Evolutionary conservation across 495 filamentous ascomycete genomes (phyloP).

Genomic region (Trichoderma virens): DNA sequence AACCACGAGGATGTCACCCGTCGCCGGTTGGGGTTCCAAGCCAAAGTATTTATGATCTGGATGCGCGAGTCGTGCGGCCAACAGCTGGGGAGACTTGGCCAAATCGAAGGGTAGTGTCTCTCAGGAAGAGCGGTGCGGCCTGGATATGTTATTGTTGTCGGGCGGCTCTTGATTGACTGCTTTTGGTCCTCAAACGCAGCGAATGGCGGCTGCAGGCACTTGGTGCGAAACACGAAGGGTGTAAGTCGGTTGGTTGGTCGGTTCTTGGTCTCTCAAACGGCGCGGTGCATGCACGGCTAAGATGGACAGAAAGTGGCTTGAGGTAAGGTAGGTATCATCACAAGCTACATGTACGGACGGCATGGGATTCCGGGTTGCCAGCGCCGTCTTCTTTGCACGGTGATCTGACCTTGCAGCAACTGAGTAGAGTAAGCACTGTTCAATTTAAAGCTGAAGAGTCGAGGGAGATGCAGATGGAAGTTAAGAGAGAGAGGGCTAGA

Average conservation of each 20-base stretch:
- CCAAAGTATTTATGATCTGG: slow-evolving; percentile 1
- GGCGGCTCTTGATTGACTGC: slow-evolving; percentile 1
- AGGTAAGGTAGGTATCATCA: neutral
- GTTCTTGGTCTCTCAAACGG: neutral
- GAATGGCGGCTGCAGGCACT: neutral
- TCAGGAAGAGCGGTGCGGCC: neutral
- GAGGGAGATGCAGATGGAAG: neutral
- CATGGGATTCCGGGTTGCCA: neutral
- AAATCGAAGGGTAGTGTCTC: neutral
- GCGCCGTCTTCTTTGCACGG: too few species aligned
- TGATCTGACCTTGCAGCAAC: too few species aligned
- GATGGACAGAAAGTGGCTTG: neutral
- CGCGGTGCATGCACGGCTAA: slow-evolving; percentile 4
- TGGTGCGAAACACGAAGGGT: neutral
- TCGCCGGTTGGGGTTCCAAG: neutral
- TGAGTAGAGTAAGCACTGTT: too few species aligned
- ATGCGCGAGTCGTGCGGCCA: slow-evolving; percentile 1
- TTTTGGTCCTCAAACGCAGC: neutral
- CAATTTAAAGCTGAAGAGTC: neutral
- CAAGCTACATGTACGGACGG: neutral
- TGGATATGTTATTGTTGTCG: slow-evolving; percentile 5
- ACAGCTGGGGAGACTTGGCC: neutral
- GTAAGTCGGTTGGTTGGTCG: slow-evolving; percentile 9
- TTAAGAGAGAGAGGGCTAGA: neutral
- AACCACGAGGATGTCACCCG: neutral